Conservation (phyloP, 768 basidiomycete genomes). For the Psilocybe cyanescens region DNA sequence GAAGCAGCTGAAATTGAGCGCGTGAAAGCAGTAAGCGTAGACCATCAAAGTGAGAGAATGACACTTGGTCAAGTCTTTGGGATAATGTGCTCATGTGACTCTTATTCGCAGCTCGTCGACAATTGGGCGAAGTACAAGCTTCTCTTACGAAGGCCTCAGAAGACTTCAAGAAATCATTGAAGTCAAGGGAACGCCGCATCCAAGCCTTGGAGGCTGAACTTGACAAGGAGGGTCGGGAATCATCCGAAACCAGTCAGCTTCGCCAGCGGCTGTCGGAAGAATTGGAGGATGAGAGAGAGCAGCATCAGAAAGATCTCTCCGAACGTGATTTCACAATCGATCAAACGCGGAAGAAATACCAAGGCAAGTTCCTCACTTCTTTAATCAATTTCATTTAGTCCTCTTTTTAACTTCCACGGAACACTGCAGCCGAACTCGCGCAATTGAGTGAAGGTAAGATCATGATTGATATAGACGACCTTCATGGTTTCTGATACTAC, state of each 20-base stretch:
- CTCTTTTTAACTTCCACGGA: not conserved
- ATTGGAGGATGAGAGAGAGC: constrained; percentile 78
- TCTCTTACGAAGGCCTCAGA: constrained; percentile 50
- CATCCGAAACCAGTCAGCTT: constrained; percentile 65
- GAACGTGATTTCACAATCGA: constrained; percentile 80
- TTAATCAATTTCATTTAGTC: not conserved
- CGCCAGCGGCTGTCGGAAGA: constrained; percentile 74
- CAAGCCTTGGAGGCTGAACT: constrained; percentile 65
- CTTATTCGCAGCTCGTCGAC: constrained; percentile 52
- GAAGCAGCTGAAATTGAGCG: constrained; percentile 72
- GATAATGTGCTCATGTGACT: constrained; percentile 9
- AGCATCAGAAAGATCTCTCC: constrained; percentile 78
- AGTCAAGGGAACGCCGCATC: constrained; percentile 53
- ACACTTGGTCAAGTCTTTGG: too few species aligned
- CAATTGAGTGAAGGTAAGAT: constrained; percentile 75
- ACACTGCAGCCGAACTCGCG: constrained; percentile 65
- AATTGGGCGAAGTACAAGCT: constrained; percentile 66
- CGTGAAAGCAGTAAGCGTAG: constrained; percentile 66
- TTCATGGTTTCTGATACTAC: not conserved
- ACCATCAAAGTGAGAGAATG: constrained; percentile 54
- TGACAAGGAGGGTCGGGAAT: constrained; percentile 70
- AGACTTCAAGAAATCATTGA: constrained; percentile 55
- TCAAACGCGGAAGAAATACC: constrained; percentile 86
- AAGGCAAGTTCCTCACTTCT: constrained; percentile 48
- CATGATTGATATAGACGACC: not conserved